Conservation (phyloP, 805 yeast genomes). For the Saturnispora kantuleensis region DNA sequence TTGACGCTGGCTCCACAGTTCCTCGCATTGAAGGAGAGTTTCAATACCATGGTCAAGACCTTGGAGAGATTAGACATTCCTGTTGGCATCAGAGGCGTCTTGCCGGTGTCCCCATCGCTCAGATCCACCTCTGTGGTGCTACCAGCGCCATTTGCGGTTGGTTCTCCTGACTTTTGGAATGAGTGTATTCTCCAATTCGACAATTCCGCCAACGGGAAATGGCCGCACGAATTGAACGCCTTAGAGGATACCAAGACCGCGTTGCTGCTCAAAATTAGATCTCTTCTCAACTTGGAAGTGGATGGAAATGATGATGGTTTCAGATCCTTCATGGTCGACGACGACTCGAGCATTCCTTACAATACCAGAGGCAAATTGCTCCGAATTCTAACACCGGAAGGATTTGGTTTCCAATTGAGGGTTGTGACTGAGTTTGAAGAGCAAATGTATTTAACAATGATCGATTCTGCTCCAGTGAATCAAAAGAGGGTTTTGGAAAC, state of each 20-base stretch:
- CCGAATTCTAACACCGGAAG: conserved; percentile 74
- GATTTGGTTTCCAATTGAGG: conserved; percentile 74
- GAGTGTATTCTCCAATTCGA: conserved; percentile 82
- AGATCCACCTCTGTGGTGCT: conserved; percentile 66
- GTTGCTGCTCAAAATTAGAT: conserved; percentile 59
- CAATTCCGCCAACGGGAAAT: conserved; percentile 54
- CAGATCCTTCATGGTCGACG: conserved; percentile 52
- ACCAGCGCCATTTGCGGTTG: conserved; percentile 74
- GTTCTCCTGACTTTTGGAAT: conserved; percentile 70
- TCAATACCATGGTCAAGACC: conserved; percentile 38
- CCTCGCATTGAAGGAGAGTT: conserved; percentile 37
- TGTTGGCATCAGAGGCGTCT: conserved; percentile 55
- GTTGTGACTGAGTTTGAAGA: conserved; percentile 82
- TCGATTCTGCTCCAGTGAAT: conserved; percentile 53
- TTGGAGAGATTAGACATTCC: conserved; percentile 51
- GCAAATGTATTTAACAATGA: conserved; percentile 59
- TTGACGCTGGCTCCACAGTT: conserved; percentile 32
- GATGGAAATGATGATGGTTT: conserved; percentile 36
- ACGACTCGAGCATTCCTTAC: conserved; percentile 53
- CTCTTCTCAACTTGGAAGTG: conserved; percentile 29
- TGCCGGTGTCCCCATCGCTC: conserved; percentile 65
- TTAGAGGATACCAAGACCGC: conserved; percentile 88
- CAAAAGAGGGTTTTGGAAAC: conserved; percentile 49
- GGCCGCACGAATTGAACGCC: conserved; percentile 91
- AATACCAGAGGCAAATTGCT: conserved; percentile 48